Conservation (phyloP, 257 asterid genomes). For the Leptodermis oblonga region DNA sequence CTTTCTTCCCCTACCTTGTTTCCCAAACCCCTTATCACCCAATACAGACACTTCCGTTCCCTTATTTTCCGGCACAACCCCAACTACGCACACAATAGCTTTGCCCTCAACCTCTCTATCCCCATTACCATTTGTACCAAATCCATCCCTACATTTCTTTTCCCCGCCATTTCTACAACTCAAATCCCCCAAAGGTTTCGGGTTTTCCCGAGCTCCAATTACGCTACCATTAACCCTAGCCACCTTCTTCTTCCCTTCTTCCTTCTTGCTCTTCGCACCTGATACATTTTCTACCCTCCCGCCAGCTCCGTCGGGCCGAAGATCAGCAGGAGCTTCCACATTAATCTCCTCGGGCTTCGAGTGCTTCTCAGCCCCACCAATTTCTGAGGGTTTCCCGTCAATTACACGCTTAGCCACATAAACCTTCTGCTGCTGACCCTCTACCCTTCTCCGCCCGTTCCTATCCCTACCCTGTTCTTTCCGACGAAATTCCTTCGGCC, state of each 20-base stretch:
- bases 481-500: constrained; percentile 5
- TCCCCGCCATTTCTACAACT: constrained; percentile 11
- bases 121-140: not conserved
- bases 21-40: not conserved
- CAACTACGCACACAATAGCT: not conserved
- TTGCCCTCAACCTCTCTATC: not conserved
- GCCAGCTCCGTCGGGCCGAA: constrained; percentile 5
- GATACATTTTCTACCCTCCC: not conserved
- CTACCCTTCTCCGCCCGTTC: not conserved
- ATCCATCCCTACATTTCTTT: not conserved
- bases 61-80: constrained; percentile 2
- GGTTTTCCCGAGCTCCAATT: constrained; percentile 1
- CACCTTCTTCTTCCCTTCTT: not conserved
- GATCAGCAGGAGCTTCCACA: constrained; percentile 3
- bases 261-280: not conserved
- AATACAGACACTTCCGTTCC: not conserved
- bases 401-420: not conserved
- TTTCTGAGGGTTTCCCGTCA: constrained; percentile 4
- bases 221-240: constrained; percentile 15
- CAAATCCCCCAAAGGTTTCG: constrained; percentile 2
- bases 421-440: not conserved
- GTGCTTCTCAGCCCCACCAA: constrained; percentile 16
- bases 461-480: not conserved
- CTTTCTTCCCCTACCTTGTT: no score
- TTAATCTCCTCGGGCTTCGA: constrained; percentile 27